Conservation (phyloP, 768 basidiomycete genomes). For the Cyclocybe aegerita region DNA sequence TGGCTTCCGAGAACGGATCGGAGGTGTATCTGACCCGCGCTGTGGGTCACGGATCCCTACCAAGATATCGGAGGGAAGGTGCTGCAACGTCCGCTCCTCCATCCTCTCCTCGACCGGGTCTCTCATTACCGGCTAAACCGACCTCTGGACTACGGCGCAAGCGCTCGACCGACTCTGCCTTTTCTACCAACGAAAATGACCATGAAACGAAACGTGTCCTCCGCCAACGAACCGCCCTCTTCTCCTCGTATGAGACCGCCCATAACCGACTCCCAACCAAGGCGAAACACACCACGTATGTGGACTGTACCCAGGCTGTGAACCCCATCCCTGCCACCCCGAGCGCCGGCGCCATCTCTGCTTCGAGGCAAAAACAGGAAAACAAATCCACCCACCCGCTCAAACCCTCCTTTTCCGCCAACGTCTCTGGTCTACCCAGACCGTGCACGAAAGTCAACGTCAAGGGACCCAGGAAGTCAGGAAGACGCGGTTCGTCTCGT, state of each 20-base stretch:
- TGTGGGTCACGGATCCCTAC: constrained; percentile 10
- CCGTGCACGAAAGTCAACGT: background rate
- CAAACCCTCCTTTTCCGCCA: constrained; percentile 4
- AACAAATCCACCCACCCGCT: constrained; percentile 5
- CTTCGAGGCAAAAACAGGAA: constrained; percentile 1
- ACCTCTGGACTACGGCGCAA: constrained; percentile 10
- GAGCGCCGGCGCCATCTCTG: constrained; percentile 14
- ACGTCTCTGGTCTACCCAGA: background rate
- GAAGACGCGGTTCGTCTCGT: background rate
- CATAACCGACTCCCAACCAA: constrained; percentile 8
- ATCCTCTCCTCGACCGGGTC: constrained; percentile 2
- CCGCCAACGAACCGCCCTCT: constrained; percentile 13
- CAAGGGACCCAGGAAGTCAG: background rate
- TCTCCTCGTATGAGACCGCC: constrained; percentile 10
- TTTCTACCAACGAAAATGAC: constrained; percentile 8
- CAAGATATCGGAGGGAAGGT: constrained; percentile 9
- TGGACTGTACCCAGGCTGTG: constrained; percentile 5
- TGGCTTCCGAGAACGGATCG: constrained; percentile 12
- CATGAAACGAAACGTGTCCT: constrained; percentile 10
- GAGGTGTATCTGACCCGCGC: constrained; percentile 15
- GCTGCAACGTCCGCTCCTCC: background rate
- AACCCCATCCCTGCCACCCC: constrained; percentile 7
- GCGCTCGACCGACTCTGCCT: constrained; percentile 12
- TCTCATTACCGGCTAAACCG: constrained; percentile 6
- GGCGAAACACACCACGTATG: constrained; percentile 8